Base-by-base conservation (phyloP, 306 rosid species). In the Canavalia ensiformis region DNA sequence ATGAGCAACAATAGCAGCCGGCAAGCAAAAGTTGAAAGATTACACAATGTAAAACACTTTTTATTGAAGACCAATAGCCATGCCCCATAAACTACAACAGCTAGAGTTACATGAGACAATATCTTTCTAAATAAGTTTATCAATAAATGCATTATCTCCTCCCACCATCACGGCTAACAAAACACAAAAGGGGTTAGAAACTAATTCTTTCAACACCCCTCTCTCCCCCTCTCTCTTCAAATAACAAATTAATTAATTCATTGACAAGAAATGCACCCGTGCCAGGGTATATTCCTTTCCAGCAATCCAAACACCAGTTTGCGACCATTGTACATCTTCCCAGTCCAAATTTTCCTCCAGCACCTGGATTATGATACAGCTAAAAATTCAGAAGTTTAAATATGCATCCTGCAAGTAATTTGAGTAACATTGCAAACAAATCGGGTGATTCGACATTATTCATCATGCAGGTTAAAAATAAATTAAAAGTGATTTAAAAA, bases 241-340 rank as follows among this genome's bases (percentile, higher is more conserved):
- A 30, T 37, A 41, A 25, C 29, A 2, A 3, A 18, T 34, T 63
- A 71, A 74, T 83, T 89, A 92, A 80, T 89, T 88, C 87, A 80
- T 83, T 4, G 97, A 90, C 77, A 95, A 84, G 89, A 93, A 95
- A 86, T 95, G 97, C 78, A 90, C 97, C 75, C 99, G 86, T 60
- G 99, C 99, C 62, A 95, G 92, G 56, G 87, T 72, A 78, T 95
- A 95, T 65, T 95, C 97, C 75, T 90, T 92, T 60, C 97, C 97
- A 31, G 93, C 91, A 83, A 95, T 85, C 99, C 97, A 95, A 45
- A 95, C 97, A 37, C 99, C 97, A 55, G 97, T 95, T 79, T 95
- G 99, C 2, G 97, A 95, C 99, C 99, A 95, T 81, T 93, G 97
- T 52, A 95, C 91, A 69, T 93, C 97, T 84, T 95, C 97, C 99